These are phyloP conservation scores for Noccaea caerulescens DNA, from an alignment of 345 rosid genomes.

Conservation along the genomic window DNA sequence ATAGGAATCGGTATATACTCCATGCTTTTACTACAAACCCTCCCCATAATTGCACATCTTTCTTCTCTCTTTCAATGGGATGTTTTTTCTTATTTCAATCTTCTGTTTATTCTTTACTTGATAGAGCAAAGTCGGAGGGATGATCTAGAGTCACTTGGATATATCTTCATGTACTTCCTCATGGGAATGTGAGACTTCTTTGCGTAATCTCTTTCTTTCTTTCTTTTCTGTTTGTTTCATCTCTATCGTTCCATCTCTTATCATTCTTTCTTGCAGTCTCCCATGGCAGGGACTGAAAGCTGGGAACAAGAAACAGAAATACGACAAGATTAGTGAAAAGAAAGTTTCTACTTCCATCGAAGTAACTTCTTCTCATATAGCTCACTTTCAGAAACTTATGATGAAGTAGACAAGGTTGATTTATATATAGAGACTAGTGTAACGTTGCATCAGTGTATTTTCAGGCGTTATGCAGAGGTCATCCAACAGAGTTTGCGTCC, in stretches of 20 bases:
- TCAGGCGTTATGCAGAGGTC: slow-evolving; percentile 86
- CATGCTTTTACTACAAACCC: neutral
- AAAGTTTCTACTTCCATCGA: slow-evolving; percentile 86
- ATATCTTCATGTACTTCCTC: slow-evolving; percentile 89
- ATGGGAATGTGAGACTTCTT: slow-evolving; percentile 81
- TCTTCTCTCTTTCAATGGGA: slow-evolving; percentile 4
- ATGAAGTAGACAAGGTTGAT: slow-evolving; percentile 15
- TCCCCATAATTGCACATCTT: neutral
- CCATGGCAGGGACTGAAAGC: slow-evolving; percentile 99
- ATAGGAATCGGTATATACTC: slow-evolving; percentile 80
- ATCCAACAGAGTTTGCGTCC: slow-evolving; percentile 96
- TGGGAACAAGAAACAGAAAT: slow-evolving; percentile 95
- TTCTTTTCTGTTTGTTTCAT: neutral
- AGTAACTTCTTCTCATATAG: slow-evolving; percentile 39
- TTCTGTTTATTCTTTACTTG: slow-evolving; percentile 18
- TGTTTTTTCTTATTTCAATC: neutral
- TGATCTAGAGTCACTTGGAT: slow-evolving; percentile 98
- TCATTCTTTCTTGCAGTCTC: slow-evolving; percentile 54
- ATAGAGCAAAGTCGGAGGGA: slow-evolving; percentile 99
- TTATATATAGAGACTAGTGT: slow-evolving; percentile 8
- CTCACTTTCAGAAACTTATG: slow-evolving; percentile 1
- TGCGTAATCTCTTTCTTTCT: slow-evolving; percentile 9
- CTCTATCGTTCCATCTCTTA: slow-evolving; percentile 11
- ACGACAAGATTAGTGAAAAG: slow-evolving; percentile 96
- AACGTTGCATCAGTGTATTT: slow-evolving; percentile 41